Evolutionary conservation across 768 basidiomycete species (phyloP).

Genomic region (Trametes gibbosa): DNA sequence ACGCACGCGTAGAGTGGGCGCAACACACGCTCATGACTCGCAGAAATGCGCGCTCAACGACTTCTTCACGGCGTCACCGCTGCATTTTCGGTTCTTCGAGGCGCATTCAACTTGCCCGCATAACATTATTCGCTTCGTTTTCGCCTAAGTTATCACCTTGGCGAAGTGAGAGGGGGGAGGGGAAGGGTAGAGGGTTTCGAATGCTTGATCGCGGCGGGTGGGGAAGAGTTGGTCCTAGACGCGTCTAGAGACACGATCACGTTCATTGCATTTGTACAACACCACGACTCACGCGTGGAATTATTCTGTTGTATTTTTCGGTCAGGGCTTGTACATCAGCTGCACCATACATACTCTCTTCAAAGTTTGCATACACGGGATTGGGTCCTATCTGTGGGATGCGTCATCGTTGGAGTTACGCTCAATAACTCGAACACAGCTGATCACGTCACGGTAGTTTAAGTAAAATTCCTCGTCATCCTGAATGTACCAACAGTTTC

Average conservation of each 20-base stretch:
- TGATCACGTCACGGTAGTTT: no score
- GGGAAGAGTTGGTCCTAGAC: background rate
- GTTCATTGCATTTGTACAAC: background rate
- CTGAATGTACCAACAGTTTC: no score
- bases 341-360: no score
- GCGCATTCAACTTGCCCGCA: no score
- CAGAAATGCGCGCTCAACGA: background rate
- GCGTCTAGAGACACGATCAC: background rate
- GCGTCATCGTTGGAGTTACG: no score
- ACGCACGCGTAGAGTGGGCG: background rate
- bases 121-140: background rate
- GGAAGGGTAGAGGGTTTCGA: background rate
- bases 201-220: background rate
- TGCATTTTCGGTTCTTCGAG: background rate
- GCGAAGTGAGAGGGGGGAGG: background rate
- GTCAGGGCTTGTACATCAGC: background rate
- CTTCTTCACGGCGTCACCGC: background rate
- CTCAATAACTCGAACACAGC: no score
- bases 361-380: no score
- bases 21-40: background rate
- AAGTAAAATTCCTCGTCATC: no score
- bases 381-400: no score
- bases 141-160: conserved; percentile 2
- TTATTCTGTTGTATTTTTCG: background rate
- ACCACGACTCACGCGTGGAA: conserved; percentile 1